Evolutionary conservation across 257 asterid genomes (phyloP).

Genomic region (Lithospermum erythrorhizon): DNA sequence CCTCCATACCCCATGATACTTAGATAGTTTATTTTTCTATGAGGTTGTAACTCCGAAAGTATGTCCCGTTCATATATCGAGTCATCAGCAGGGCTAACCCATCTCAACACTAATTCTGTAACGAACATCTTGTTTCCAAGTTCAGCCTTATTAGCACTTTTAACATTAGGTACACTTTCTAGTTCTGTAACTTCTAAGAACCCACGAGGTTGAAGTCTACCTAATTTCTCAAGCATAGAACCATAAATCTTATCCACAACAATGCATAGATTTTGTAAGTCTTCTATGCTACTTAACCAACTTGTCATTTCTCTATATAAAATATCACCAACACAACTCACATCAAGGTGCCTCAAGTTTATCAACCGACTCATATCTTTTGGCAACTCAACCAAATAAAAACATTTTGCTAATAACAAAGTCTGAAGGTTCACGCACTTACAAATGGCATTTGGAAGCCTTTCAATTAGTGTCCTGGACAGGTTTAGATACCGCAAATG

Average conservation of each 20-base stretch:
- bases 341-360: background rate
- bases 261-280: background rate
- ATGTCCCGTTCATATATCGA: constrained; percentile 14
- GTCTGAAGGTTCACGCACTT: background rate
- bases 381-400: background rate
- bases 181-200: constrained; percentile 1
- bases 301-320: background rate
- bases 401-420: background rate
- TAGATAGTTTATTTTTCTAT: constrained; percentile 21
- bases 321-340: background rate
- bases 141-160: constrained; percentile 1
- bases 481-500: constrained; percentile 5
- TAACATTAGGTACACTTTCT: constrained; percentile 3
- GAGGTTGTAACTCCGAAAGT: constrained; percentile 41
- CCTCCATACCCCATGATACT: constrained; percentile 25
- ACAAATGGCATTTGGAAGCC: constrained; percentile 1
- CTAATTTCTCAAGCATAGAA: constrained; percentile 7
- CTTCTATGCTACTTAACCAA: background rate
- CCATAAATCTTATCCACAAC: constrained; percentile 3
- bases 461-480: accelerated
- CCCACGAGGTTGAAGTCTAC: constrained; percentile 4
- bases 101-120: constrained; percentile 1
- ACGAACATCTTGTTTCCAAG: constrained; percentile 7
- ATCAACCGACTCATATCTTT: background rate
- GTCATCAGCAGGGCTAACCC: background rate